These are phyloP conservation scores for Cladosporium colombiae DNA, from an alignment of 2,329 filamentous ascomycete species.

Conservation along the genomic window DNA sequence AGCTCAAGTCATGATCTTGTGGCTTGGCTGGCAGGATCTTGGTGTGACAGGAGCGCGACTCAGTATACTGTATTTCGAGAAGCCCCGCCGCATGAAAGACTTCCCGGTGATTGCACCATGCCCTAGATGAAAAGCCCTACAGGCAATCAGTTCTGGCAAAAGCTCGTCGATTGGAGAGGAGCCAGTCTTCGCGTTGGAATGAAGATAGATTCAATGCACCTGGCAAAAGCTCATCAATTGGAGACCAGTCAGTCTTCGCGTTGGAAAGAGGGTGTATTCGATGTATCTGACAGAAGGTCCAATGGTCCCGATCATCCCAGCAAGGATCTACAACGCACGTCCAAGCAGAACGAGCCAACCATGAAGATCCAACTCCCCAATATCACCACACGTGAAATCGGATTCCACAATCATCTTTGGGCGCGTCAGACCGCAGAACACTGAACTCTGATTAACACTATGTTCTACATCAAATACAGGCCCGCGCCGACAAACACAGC, in stretches of 20 bases:
- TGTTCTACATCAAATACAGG: constrained; percentile 14
- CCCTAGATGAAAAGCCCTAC: neutral
- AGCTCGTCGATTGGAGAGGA: neutral
- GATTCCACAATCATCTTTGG: neutral
- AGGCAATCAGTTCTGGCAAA: neutral
- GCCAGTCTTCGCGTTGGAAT: neutral
- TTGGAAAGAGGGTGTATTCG: neutral
- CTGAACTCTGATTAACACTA: neutral
- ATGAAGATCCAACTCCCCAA: neutral
- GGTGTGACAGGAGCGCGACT: neutral
- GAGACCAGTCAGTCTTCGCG: neutral
- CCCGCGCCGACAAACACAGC: constrained; percentile 2
- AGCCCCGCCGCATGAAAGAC: neutral
- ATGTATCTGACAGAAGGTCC: neutral
- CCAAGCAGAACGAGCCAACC: neutral
- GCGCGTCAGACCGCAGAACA: neutral
- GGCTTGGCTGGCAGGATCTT: constrained; percentile 5
- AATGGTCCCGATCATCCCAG: neutral
- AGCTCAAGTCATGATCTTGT: neutral
- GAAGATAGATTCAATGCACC: too few relatives aligned
- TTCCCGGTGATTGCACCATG: neutral
- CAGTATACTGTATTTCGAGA: neutral
- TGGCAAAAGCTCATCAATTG: neutral
- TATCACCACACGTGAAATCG: neutral
- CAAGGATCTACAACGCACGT: neutral